A percentile compares a stretch with the other conserved stretches of the same genome.
These are phyloP conservation scores for Amanita inopinata DNA, from an alignment of 768 basidiomycete genomes.

Conservation along the genomic window DNA sequence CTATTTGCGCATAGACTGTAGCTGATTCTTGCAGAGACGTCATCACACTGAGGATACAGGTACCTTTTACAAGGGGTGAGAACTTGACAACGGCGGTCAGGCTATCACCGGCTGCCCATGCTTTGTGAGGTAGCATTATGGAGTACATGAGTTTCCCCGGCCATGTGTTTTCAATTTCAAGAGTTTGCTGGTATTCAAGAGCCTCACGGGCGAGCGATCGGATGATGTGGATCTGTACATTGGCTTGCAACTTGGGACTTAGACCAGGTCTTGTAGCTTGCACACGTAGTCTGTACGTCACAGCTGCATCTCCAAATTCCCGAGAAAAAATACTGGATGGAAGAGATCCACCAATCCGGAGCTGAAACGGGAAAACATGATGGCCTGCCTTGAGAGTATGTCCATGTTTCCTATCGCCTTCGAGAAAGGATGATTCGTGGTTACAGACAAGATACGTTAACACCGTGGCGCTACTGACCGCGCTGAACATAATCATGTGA, in stretches of 20 bases:
- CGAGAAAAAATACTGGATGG: constrained; percentile 66
- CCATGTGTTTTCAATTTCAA: constrained; percentile 97
- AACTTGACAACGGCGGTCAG: constrained; percentile 81
- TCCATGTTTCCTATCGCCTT: constrained; percentile 64
- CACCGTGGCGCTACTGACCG: constrained; percentile 34
- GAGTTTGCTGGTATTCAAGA: constrained; percentile 90
- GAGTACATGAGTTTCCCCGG: constrained; percentile 96
- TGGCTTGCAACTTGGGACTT: constrained; percentile 43
- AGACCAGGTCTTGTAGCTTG: constrained; percentile 72
- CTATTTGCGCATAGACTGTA: constrained; percentile 46
- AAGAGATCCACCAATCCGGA: constrained; percentile 75
- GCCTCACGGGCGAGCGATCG: constrained; percentile 74
- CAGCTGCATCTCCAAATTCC: constrained; percentile 47
- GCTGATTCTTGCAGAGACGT: constrained; percentile 70
- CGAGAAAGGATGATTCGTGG: constrained; percentile 91
- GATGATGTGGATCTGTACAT: constrained; percentile 53
- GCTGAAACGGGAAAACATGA: constrained; percentile 87
- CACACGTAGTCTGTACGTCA: constrained; percentile 87
- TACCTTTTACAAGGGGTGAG: constrained; percentile 79
- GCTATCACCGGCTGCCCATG: constrained; percentile 86
- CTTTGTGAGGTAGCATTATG: constrained; percentile 89
- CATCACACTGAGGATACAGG: constrained; percentile 52
- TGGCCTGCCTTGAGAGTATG: constrained; percentile 95
- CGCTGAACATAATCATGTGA: constrained; percentile 18
- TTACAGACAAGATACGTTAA: constrained; percentile 58